Conservation (phyloP, 495 filamentous ascomycete species). For the Aspergillus funiculosus region DNA sequence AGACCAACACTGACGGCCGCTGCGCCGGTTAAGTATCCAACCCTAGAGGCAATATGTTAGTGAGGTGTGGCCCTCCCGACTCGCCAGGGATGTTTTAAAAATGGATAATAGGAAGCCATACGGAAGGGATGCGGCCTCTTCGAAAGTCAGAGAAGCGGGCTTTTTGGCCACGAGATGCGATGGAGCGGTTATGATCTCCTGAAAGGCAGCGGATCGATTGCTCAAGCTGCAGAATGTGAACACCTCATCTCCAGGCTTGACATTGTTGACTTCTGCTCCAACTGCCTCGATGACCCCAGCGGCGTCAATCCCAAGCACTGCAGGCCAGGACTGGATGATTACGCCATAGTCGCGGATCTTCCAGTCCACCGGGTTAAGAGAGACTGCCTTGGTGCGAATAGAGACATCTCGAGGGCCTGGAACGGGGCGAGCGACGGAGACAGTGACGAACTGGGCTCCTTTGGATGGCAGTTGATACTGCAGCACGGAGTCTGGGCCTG, state of each 20-base stretch:
- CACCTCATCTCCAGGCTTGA: not conserved
- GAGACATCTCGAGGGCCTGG: not conserved
- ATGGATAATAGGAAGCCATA: not conserved
- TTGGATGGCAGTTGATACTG: not conserved
- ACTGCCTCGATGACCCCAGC: not conserved
- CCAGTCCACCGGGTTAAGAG: not conserved
- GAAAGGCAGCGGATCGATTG: not conserved
- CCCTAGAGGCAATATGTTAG: not conserved
- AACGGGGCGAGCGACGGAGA: not conserved
- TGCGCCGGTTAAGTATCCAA: not conserved
- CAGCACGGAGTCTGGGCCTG: not conserved
- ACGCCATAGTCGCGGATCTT: not conserved
- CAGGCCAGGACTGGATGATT: not conserved
- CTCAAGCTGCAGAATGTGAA: not conserved
- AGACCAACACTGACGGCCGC: not conserved
- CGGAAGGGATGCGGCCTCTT: slow-evolving; percentile 1
- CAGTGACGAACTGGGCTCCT: not conserved
- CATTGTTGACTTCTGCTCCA: not conserved
- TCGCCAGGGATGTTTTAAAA: not conserved
- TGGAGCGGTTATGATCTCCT: not conserved
- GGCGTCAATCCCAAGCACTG: not conserved
- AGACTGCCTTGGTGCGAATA: not conserved
- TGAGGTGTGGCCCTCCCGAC: not conserved
- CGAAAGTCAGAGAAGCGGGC: not conserved
- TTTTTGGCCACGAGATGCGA: not conserved